phyloP scores from a whole-genome alignment of 306 rosid species.

The Begonia masoniana region DNA sequence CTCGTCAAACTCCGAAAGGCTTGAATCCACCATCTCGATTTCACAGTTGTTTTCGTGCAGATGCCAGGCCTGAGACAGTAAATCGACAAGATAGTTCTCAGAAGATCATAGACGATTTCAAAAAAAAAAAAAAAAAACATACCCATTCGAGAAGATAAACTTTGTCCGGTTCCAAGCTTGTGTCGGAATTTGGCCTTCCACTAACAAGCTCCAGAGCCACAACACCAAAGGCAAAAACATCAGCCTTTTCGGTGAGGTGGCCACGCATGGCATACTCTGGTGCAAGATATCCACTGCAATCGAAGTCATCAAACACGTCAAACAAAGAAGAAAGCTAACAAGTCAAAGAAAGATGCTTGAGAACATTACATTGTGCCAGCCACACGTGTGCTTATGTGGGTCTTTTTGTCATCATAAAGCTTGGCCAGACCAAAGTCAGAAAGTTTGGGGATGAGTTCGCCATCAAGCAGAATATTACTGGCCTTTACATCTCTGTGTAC shows the following conservation, averaged over 20 bases:
- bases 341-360: background rate
- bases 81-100: no score
- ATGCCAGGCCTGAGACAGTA: constrained; percentile 41
- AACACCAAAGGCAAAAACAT: constrained; percentile 80
- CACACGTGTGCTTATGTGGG: constrained; percentile 71
- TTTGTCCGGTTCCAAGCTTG: constrained; percentile 45
- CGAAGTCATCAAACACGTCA: constrained; percentile 1
- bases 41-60: constrained; percentile 34
- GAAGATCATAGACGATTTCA: no score
- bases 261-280: constrained; percentile 92
- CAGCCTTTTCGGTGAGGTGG: constrained; percentile 73
- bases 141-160: constrained; percentile 72
- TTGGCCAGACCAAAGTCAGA: constrained; percentile 77
- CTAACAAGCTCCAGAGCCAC: constrained; percentile 63
- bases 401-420: constrained; percentile 62
- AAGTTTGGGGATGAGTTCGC: constrained; percentile 52
- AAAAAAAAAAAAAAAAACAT: constrained; percentile 7
- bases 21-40: constrained; percentile 33
- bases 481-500: constrained; percentile 83
- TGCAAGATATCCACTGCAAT: constrained; percentile 71
- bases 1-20: constrained; percentile 19
- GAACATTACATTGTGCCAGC: constrained; percentile 67
- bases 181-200: constrained; percentile 58
- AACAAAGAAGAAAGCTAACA: background rate
- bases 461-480: constrained; percentile 64